Base-by-base conservation (phyloP, 495 filamentous ascomycete species). In the Tuber indicum region DNA sequence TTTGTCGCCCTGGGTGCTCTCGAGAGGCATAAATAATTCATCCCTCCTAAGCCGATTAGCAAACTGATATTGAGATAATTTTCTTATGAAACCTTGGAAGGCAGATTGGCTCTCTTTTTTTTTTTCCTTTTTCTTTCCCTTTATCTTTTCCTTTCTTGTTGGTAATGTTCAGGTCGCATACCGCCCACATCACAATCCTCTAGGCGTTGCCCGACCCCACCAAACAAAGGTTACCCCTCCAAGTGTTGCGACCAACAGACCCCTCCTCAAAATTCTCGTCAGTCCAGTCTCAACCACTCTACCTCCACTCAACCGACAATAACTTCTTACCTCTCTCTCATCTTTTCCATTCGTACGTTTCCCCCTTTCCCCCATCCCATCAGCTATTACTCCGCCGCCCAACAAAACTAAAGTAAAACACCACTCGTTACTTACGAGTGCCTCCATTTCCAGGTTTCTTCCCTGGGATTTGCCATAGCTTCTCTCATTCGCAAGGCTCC, bases 141-240 rank as follows among this genome's bases (percentile, higher is more conserved):
- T 32, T 62, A 5, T 62, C 6, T 62, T 26, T 66, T 26, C 58
- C 2, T 16, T 36, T 32, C 58, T 32, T 32, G 58, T 66, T 66
- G 58, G 58, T 66, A 52, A 69, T 49, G 73, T 73, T 70, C 45
- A 74, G 71, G 76, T 72, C 47, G 77, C 75, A 80, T 66, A 79
- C 76, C 78, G 77, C 14, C 78, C 77, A 80, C 66, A 80, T 80
- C 74, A 72, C 62, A 80, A 80, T 80, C 72, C 58, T 74, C 71
- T 80, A 74, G 74, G 77, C 74, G 72, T 77, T 75, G 66, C 43
- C 74, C 47, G 41, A 71, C 76, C 78, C 77, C 78, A 74, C 75
- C 77, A 77, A 80, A 79, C 72, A 58, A 71, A 71, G 78, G 71
- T 69, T 79, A 80, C 78, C 78, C 78, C 78, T 80, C 78, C 78